Conservation (phyloP, 139 green algal species). For the Auxenochlorella pyrenoidosa region DNA sequence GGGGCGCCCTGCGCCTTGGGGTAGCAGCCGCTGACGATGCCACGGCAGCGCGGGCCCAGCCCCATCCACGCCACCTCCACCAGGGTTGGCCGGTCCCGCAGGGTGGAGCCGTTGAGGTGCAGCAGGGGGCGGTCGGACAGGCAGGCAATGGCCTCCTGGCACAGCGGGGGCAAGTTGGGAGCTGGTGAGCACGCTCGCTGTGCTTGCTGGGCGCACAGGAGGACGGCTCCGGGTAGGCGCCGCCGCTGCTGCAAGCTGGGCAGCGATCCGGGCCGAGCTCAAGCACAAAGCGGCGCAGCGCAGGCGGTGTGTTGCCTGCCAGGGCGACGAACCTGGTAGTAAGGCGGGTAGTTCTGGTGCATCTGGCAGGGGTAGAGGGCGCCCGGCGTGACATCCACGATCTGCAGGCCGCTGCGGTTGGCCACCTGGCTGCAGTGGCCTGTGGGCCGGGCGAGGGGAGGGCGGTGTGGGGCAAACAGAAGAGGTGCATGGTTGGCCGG, state of each 20-base stretch:
- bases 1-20: neutral
- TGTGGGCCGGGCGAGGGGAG: neutral
- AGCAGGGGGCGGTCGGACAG: neutral
- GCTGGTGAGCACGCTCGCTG: too few relatives aligned
- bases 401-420: neutral
- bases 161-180: too few relatives aligned
- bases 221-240: too few relatives aligned
- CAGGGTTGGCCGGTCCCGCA: neutral
- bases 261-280: too few relatives aligned
- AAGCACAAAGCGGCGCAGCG: too few relatives aligned
- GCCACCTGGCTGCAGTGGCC: neutral
- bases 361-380: neutral
- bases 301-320: too few relatives aligned
- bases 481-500: too few relatives aligned
- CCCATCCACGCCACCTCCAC: neutral
- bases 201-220: too few relatives aligned
- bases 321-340: neutral
- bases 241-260: too few relatives aligned
- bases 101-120: neutral
- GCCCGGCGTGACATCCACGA: neutral
- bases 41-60: slow-evolving; percentile 4
- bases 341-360: neutral
- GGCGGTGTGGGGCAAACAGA: too few relatives aligned
- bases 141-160: neutral
- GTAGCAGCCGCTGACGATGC: neutral